Evolutionary conservation across 306 rosid species (phyloP).

Genomic region (Fragaria nilgerrensis): DNA sequence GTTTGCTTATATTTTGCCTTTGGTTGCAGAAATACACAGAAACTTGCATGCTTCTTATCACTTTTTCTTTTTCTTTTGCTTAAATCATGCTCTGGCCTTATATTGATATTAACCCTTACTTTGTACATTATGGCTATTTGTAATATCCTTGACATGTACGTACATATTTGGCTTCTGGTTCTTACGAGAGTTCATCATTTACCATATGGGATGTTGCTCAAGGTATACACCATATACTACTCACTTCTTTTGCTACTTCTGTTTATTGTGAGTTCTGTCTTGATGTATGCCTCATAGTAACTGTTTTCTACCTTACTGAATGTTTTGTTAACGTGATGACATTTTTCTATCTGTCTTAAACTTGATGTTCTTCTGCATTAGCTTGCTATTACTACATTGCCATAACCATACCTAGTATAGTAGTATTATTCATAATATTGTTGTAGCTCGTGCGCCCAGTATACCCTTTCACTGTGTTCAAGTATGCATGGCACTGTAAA

Average conservation of each 20-base stretch:
- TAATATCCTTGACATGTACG: conserved; percentile 46
- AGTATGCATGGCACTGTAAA: not conserved
- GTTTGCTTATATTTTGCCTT: not conserved
- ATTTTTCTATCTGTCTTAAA: not conserved
- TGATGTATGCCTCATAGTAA: not conserved
- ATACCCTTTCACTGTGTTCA: not conserved
- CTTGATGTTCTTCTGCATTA: not conserved
- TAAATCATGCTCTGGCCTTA: not conserved
- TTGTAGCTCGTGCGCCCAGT: not conserved
- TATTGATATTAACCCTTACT: not conserved
- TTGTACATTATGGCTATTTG: not conserved
- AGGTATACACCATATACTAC: conserved; percentile 44
- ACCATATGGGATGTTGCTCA: conserved; percentile 94
- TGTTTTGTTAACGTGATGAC: conserved; percentile 3
- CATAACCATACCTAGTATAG: not conserved
- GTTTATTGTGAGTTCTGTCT: not conserved
- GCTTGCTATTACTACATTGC: not conserved
- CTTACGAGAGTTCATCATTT: conserved; percentile 81
- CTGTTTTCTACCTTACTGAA: conserved; percentile 18
- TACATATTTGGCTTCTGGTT: conserved; percentile 88
- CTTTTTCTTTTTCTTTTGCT: no score
- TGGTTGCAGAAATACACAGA: not conserved
- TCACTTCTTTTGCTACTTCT: not conserved
- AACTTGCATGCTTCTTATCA: not conserved
- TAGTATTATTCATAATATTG: not conserved